Evolutionary conservation across 192 early-diverging fungal genomes (phyloP).

Genomic region (Coemansia sp.): DNA sequence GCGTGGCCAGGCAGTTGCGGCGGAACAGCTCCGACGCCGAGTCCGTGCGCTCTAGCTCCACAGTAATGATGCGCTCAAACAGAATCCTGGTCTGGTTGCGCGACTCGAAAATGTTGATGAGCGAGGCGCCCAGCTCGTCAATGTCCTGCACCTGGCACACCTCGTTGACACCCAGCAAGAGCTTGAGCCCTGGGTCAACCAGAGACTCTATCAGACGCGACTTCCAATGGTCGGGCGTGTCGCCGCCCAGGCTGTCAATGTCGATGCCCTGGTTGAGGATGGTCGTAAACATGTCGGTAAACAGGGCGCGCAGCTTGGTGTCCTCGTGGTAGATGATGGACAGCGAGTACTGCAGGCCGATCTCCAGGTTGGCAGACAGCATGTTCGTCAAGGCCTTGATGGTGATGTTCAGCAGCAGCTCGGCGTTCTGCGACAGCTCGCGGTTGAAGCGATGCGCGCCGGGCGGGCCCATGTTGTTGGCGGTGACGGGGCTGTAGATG

Average conservation of each 20-base stretch:
- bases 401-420: conserved; percentile 44
- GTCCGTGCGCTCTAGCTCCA: conserved; percentile 84
- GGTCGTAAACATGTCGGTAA: conserved; percentile 91
- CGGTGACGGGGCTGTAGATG: conserved; percentile 35
- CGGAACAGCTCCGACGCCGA: conserved; percentile 84
- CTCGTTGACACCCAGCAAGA: conserved; percentile 79
- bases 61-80: conserved; percentile 76
- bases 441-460: conserved; percentile 35
- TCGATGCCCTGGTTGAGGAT: conserved; percentile 87
- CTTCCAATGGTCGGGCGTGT: conserved; percentile 73
- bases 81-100: conserved; percentile 67
- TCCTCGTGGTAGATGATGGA: conserved; percentile 92
- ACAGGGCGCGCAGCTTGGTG: conserved; percentile 79
- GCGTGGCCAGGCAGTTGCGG: conserved; percentile 87
- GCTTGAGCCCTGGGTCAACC: conserved; percentile 67
- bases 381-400: conserved; percentile 89
- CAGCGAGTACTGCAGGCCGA: conserved; percentile 85
- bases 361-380: conserved; percentile 87
- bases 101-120: conserved; percentile 79
- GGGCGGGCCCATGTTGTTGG: background rate
- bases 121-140: conserved; percentile 78
- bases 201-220: conserved; percentile 74
- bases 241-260: conserved; percentile 74
- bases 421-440: conserved; percentile 49
- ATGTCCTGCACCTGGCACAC: conserved; percentile 82